Base-by-base conservation (phyloP, 2,329 filamentous ascomycete genomes). In the Colletotrichum sublineola region DNA sequence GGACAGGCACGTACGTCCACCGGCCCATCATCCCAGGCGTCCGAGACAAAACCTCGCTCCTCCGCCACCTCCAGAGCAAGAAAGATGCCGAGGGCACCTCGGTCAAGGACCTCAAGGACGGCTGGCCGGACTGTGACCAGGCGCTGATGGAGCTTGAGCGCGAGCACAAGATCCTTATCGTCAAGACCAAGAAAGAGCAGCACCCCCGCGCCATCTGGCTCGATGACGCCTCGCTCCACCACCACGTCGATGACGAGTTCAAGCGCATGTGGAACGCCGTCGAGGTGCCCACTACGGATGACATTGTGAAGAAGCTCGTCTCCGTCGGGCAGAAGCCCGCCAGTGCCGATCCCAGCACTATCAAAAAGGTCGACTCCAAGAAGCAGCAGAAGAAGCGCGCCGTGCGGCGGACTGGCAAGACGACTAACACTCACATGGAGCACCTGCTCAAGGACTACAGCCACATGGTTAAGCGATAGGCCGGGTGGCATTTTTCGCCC, bases 91-190 rank as follows among this genome's bases (percentile, higher is more conserved):
- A 92, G 75, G 94, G 94, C 15, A 89, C 98, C 67, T 88, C 88
- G 48, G 94, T 98, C 74, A 95, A 94, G 81, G 95, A 98, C 77
- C 88, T 99, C 74, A 97, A 97, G 83, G 96, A 99, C 80, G 96
- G 96, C 74, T 99, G 96, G 96, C 91, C 92, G 33, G 92, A 92
- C 77, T 97, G 94, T 78, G 91, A 95, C 73, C 89, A 92, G 29
- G 89, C 93, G 12, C 93, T 99, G 80, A 89, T 93, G 74, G 86
- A 89, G 76, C 87, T 99, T 63, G 96, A 98, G 84, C 83, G 83
- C 52, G 89, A 93, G 80, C 92, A 95, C 78, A 92, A 92, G 81
- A 87, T 98, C 57, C 87, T 98, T 46, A 94, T 98, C 7, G 93
- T 94, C 31, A 90, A 95, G 73, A 95, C 95, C 68, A 97, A 96